These are phyloP conservation scores for Globisporangium alternatum DNA, from an alignment of 352 stramenopile genomes.

Conservation along the genomic window DNA sequence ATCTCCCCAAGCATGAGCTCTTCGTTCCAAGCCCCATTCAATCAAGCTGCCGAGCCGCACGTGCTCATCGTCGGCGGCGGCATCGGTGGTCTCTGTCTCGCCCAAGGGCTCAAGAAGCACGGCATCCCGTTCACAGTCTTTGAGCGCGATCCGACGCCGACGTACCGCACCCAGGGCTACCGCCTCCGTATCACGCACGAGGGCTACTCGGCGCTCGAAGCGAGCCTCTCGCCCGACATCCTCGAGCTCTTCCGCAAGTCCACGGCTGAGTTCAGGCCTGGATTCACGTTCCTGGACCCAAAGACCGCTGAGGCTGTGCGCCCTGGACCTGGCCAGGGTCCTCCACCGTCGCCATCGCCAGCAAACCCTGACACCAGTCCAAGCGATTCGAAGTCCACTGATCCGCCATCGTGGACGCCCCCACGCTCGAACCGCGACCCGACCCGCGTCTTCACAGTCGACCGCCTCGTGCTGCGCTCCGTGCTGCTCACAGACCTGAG, in stretches of 20 bases:
- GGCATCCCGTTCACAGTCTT: slow-evolving; percentile 64
- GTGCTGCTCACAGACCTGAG: slow-evolving; percentile 14
- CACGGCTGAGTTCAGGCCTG: slow-evolving; percentile 41
- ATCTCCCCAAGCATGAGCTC: not conserved
- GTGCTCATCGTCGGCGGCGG: slow-evolving; percentile 48
- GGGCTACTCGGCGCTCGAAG: slow-evolving; percentile 51
- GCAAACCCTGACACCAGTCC: not conserved
- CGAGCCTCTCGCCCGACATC: slow-evolving; percentile 29
- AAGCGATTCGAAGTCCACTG: not conserved
- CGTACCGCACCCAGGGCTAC: slow-evolving; percentile 55
- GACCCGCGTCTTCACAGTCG: slow-evolving; percentile 22
- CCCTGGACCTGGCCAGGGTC: not conserved
- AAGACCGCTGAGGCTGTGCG: slow-evolving; percentile 17
- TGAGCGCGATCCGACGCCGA: slow-evolving; percentile 51
- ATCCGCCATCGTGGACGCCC: not conserved
- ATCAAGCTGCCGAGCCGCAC: slow-evolving; percentile 11
- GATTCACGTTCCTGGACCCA: slow-evolving; percentile 43
- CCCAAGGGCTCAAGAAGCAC: slow-evolving; percentile 47
- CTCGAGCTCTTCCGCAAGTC: slow-evolving; percentile 51
- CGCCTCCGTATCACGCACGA: slow-evolving; percentile 48
- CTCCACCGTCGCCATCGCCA: not conserved
- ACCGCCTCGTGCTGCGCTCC: slow-evolving; percentile 27
- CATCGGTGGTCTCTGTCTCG: slow-evolving; percentile 54
- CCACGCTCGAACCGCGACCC: slow-evolving; percentile 2
- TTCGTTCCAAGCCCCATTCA: not conserved